Percentiles rank a stretch among this genome's conserved stretches.
These are phyloP conservation scores for Trichoderma semiorbis DNA, from an alignment of 2,329 filamentous ascomycete species.

Conservation along the genomic window DNA sequence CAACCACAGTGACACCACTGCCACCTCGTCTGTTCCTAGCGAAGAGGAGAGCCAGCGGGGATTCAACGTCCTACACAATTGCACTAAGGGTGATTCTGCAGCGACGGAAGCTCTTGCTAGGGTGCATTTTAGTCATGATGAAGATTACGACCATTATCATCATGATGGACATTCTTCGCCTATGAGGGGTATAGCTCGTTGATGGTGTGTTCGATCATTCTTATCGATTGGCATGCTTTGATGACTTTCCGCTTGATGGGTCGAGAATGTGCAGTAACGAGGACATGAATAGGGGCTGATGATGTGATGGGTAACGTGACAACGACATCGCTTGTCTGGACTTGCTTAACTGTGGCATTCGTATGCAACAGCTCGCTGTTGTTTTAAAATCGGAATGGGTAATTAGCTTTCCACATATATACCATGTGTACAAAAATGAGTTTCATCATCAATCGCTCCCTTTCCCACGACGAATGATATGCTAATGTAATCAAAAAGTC, in stretches of 20 bases:
- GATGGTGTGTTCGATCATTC: not conserved
- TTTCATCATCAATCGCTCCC: not conserved
- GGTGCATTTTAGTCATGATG: conserved; percentile 26
- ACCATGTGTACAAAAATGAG: not conserved
- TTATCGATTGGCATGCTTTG: not conserved
- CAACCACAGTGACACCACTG: not conserved
- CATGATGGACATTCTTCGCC: not conserved
- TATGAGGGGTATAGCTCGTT: not conserved
- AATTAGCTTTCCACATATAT: not conserved
- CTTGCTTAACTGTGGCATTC: not conserved
- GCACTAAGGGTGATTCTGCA: conserved; percentile 24
- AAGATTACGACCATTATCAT: not conserved
- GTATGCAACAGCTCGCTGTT: not conserved
- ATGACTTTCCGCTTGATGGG: not conserved
- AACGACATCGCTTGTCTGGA: not conserved
- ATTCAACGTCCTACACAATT: conserved; percentile 3
- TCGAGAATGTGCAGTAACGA: not conserved
- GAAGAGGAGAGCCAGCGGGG: conserved; percentile 18
- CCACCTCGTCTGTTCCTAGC: not conserved
- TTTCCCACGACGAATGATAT: not conserved
- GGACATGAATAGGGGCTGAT: not conserved
- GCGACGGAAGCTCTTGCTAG: not conserved
- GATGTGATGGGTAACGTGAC: not conserved
- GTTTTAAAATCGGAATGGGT: not conserved
- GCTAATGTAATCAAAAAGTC: not conserved